Evolutionary conservation across 805 yeast species (phyloP).

Genomic region (Pichia manshurica): DNA sequence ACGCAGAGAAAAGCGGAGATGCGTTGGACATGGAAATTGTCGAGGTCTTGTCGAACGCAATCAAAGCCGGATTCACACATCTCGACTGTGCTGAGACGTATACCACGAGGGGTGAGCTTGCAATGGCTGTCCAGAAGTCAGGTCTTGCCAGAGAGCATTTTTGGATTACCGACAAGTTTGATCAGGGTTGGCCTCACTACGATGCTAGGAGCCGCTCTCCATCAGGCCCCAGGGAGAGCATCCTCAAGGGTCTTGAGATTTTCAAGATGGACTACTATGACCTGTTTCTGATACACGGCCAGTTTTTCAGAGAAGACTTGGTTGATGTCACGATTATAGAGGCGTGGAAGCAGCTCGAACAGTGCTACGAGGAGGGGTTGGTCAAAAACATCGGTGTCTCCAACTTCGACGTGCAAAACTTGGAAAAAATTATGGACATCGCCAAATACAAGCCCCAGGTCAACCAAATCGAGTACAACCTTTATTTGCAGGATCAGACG

Average conservation of each 20-base stretch:
- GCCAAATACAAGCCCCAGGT: constrained; percentile 50
- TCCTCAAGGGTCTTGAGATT: constrained; percentile 41
- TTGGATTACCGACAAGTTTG: constrained; percentile 59
- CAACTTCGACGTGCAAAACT: constrained; percentile 48
- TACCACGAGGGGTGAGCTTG: constrained; percentile 55
- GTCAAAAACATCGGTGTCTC: constrained; percentile 54
- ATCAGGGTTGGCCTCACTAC: constrained; percentile 33
- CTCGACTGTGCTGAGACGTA: constrained; percentile 67
- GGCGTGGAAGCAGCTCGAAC: constrained; percentile 45
- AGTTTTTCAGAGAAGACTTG: constrained; percentile 38
- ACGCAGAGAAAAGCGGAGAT: constrained; percentile 14
- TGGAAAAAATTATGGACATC: constrained; percentile 37
- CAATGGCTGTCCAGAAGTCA: constrained; percentile 42
- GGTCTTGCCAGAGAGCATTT: constrained; percentile 42
- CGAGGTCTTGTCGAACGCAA: constrained; percentile 40
- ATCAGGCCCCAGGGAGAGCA: constrained; percentile 43
- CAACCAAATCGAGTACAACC: constrained; percentile 65
- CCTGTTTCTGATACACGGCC: constrained; percentile 57
- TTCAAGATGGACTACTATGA: constrained; percentile 52
- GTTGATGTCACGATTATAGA: constrained; percentile 42
- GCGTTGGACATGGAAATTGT: constrained; percentile 37
- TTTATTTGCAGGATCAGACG: constrained; percentile 59
- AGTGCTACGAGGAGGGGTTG: constrained; percentile 38
- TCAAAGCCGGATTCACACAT: constrained; percentile 50
- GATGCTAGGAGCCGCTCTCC: constrained; percentile 15